Conservation (phyloP, 768 basidiomycete genomes). For the Hypholoma fasciculare region DNA sequence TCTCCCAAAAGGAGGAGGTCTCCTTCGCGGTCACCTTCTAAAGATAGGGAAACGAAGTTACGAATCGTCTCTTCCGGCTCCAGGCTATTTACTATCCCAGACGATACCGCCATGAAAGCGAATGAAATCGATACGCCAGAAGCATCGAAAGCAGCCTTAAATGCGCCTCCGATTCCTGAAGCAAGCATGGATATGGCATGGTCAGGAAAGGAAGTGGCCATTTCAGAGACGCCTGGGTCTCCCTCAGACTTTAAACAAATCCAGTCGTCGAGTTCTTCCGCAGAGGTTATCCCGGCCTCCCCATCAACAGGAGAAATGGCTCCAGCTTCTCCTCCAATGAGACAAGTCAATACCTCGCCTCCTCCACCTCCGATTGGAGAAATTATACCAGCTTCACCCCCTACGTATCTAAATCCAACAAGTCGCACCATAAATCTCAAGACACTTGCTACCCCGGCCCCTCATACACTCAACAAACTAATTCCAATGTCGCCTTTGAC, state of each 20-base stretch:
- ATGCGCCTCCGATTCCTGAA: not conserved
- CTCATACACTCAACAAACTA: conserved; percentile 17
- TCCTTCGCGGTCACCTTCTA: conserved; percentile 44
- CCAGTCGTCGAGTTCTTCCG: not conserved
- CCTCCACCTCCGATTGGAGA: not conserved
- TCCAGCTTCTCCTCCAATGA: not conserved
- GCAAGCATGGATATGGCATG: not conserved
- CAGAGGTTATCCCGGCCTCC: conserved; percentile 2
- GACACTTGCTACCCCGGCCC: conserved; percentile 19
- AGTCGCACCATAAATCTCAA: not conserved
- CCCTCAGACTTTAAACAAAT: not conserved
- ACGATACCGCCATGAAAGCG: conserved; percentile 17
- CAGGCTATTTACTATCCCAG: conserved; percentile 24
- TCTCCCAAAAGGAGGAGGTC: conserved; percentile 39
- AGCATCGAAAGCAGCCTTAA: not conserved
- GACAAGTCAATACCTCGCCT: not conserved
- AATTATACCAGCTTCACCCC: conserved; percentile 4
- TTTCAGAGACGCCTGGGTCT: not conserved
- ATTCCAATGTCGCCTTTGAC: conserved; percentile 41
- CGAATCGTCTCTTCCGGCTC: conserved; percentile 26
- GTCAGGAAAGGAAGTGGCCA: not conserved
- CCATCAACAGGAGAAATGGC: conserved; percentile 2
- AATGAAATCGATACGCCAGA: not conserved
- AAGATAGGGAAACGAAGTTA: conserved; percentile 33
- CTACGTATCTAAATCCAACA: conserved; percentile 1